Evolutionary conservation across 139 green algal genomes (phyloP).

Genomic region (Chlorella ohadii): DNA sequence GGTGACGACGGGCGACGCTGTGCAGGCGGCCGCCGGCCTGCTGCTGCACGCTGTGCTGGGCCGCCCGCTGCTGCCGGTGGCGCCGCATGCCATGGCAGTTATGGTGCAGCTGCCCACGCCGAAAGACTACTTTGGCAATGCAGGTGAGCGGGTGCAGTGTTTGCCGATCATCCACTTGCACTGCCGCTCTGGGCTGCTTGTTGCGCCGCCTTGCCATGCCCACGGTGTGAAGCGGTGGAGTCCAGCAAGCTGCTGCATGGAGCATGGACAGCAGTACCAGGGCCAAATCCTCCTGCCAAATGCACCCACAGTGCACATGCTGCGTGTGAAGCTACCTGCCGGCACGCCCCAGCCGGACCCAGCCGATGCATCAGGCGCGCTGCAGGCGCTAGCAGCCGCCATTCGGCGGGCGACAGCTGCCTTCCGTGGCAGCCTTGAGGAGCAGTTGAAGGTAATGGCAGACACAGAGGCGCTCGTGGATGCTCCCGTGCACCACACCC

Average conservation of each 20-base stretch:
- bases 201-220: too few relatives aligned
- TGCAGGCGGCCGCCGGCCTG: conserved; percentile 14
- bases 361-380: not conserved
- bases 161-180: too few relatives aligned
- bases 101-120: not conserved
- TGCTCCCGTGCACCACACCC: not conserved
- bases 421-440: not conserved
- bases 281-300: too few relatives aligned
- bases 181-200: too few relatives aligned
- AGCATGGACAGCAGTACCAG: too few relatives aligned
- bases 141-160: not conserved
- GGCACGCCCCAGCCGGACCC: not conserved
- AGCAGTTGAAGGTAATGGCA: not conserved
- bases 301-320: not conserved
- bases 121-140: not conserved
- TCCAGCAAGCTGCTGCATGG: too few relatives aligned
- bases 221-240: too few relatives aligned
- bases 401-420: not conserved
- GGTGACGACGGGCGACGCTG: conserved; percentile 4
- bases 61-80: not conserved
- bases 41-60: not conserved
- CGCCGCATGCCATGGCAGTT: not conserved
- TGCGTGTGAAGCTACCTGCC: not conserved
- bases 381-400: not conserved
- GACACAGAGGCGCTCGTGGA: conserved; percentile 2